Percentiles rank a stretch among this genome's conserved stretches.
These are phyloP conservation scores for Amanita rubescens DNA, from an alignment of 768 basidiomycete genomes.

Conservation along the genomic window DNA sequence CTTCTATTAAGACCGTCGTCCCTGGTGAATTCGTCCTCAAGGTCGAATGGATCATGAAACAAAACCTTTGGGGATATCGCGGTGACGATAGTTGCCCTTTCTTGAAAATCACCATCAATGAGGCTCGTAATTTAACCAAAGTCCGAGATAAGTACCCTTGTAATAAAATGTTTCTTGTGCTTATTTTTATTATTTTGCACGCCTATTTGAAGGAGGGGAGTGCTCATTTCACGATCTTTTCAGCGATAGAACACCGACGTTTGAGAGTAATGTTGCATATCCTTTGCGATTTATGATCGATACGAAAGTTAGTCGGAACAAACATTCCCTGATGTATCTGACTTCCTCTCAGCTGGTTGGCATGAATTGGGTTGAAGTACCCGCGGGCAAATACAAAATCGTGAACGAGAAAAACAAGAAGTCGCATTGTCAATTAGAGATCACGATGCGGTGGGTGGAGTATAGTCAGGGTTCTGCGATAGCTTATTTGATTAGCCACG, in stretches of 20 bases:
- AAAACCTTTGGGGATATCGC: constrained; percentile 81
- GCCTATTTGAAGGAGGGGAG: constrained; percentile 69
- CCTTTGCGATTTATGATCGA: constrained; percentile 97
- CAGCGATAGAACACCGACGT: constrained; percentile 54
- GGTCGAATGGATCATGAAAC: constrained; percentile 55
- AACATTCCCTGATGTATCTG: background rate
- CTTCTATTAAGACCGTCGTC: constrained; percentile 3
- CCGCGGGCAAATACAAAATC: constrained; percentile 72
- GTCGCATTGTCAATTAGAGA: constrained; percentile 86
- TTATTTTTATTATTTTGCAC: constrained; percentile 29
- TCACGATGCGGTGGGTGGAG: constrained; percentile 57
- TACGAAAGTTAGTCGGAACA: constrained; percentile 54
- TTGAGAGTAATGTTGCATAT: constrained; percentile 91
- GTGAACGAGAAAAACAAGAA: constrained; percentile 47
- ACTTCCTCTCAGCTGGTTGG: constrained; percentile 65
- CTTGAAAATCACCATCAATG: constrained; percentile 72
- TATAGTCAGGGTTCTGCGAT: background rate
- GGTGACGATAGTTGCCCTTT: constrained; percentile 79
- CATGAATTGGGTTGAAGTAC: constrained; percentile 99
- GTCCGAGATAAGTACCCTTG: constrained; percentile 73
- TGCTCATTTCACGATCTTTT: constrained; percentile 59
- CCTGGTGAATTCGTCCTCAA: constrained; percentile 29
- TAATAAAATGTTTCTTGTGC: constrained; percentile 10
- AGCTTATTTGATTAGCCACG: constrained; percentile 44
- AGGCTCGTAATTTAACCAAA: constrained; percentile 75